These are phyloP conservation scores for Xylaria sp. DNA, from an alignment of 2,329 filamentous ascomycete genomes.

Conservation along the genomic window DNA sequence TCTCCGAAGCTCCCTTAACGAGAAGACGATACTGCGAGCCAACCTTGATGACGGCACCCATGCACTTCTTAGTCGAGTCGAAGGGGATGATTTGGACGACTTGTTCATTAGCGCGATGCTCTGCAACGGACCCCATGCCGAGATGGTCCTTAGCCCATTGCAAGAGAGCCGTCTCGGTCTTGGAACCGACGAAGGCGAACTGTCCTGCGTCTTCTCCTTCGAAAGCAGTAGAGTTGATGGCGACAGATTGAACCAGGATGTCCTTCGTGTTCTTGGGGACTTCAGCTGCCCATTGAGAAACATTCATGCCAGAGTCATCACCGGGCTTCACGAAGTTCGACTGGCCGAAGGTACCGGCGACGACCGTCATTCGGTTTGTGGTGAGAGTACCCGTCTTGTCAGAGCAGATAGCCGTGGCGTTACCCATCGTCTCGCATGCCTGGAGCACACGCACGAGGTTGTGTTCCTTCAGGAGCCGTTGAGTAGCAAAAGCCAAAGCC, in stretches of 20 bases:
- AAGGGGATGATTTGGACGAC: conserved; percentile 49
- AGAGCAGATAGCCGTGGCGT: conserved; percentile 70
- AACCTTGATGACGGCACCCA: conserved; percentile 50
- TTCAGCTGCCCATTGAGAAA: conserved; percentile 31
- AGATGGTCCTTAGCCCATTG: conserved; percentile 46
- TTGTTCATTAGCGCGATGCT: conserved; percentile 43
- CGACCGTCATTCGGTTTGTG: conserved; percentile 71
- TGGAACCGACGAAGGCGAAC: conserved; percentile 48
- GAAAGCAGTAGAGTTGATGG: conserved; percentile 55
- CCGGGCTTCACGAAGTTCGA: conserved; percentile 29
- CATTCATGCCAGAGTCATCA: conserved; percentile 19
- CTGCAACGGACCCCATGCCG: conserved; percentile 42
- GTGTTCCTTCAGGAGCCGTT: conserved; percentile 63
- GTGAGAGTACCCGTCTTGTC: conserved; percentile 74
- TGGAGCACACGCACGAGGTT: conserved; percentile 63
- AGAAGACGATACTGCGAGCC: conserved; percentile 44
- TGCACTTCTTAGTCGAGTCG: conserved; percentile 51
- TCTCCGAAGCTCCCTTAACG: conserved; percentile 54
- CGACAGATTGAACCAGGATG: conserved; percentile 39
- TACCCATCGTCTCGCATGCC: conserved; percentile 68
- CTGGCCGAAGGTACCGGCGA: conserved; percentile 61
- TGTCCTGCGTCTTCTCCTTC: conserved; percentile 45
- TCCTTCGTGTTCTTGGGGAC: conserved; percentile 31
- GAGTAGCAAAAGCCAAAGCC: conserved; percentile 62
- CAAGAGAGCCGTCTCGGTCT: conserved; percentile 52